Evolutionary conservation across 2,329 filamentous ascomycete genomes (phyloP), one percentile per base, ranked within the genome.

Genomic region (Thelonectria olida): DNA sequence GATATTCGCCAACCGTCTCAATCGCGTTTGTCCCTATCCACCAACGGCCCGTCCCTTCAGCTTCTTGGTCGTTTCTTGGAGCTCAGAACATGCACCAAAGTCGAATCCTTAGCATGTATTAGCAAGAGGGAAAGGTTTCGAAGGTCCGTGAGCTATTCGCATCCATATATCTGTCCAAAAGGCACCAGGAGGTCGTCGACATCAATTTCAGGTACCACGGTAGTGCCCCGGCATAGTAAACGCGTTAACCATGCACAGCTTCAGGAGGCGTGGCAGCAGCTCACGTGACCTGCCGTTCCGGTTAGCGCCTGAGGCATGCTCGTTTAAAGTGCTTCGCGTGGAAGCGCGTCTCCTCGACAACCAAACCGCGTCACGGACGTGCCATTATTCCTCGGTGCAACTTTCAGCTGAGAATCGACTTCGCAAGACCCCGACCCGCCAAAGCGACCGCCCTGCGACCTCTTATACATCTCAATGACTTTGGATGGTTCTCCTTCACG

Each of bases 261-360:
- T 71, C 69, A 72, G 69, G 72, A 70, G 67, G 57, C 58, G 61
- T 66, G 66, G 64, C 62, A 66, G 65, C 58, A 54, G 22, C 22
- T 77, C 75, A 78, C 76, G 75, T 78, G 75, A 58, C 10, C 7
- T 3, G 17, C 28, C 17, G 56, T 36, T 36, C 10, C 34, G 17
- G 17, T 54, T 53, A 44, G 56, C 68, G 67, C 75, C 76, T 77
- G 63, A 77, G 76, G 76, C 75, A 77, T 36, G 59, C 62, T 69
- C n/a, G 64, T 67, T 74, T 78, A 73, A 78, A 76, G 73, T 77
- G 73, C 66, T 73, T 73, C 76, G 76, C 76, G 76, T 78, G 59
- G 52, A 61, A 65, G 70, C 76, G 76, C 76, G 76, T 78, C 75
- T 76, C 68, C 66, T 70, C 68, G 38, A 60, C 52, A 64, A 39